phyloP scores from a whole-genome alignment of 2,329 filamentous ascomycete species.

The Aschersonia sp. region DNA sequence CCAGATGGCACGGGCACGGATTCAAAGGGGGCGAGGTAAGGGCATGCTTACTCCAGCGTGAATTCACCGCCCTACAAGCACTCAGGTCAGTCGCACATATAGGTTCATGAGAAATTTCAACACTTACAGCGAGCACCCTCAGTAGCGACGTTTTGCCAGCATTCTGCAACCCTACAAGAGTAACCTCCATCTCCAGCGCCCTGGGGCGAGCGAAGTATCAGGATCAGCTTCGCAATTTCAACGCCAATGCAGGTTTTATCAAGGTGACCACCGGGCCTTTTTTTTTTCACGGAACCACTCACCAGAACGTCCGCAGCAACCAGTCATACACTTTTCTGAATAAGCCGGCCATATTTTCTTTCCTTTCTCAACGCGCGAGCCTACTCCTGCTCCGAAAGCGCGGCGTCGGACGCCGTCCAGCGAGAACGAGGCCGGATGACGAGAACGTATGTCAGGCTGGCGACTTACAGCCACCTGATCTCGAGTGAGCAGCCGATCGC shows the following conservation, averaged over 20 bases:
- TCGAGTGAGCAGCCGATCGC: too few relatives aligned
- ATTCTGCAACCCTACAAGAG: conserved; percentile 96
- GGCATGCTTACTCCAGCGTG: conserved; percentile 74
- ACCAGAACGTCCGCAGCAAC: conserved; percentile 97
- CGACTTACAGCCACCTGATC: too few relatives aligned
- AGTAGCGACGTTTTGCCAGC: conserved; percentile 94
- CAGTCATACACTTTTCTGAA: conserved; percentile 96
- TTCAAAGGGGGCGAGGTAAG: background rate
- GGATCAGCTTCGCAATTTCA: conserved; percentile 2
- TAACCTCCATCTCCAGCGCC: conserved; percentile 99
- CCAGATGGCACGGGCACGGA: background rate
- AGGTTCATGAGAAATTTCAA: background rate
- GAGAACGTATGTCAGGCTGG: too few relatives aligned
- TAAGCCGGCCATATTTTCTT: conserved; percentile 60
- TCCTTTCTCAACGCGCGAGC: background rate
- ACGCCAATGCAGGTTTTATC: background rate
- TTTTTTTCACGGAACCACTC: conserved; percentile 19
- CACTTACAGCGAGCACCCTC: conserved; percentile 81
- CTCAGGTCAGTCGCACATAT: background rate
- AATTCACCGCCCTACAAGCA: conserved; percentile 77
- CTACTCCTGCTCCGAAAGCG: too few relatives aligned
- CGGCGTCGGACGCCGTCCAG: too few relatives aligned
- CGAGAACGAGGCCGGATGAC: too few relatives aligned
- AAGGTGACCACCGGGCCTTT: too few relatives aligned
- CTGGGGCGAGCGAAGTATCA: conserved; percentile 27